These are phyloP conservation scores for Dentipellis fragilis DNA, from an alignment of 768 basidiomycete species.

Conservation along the genomic window DNA sequence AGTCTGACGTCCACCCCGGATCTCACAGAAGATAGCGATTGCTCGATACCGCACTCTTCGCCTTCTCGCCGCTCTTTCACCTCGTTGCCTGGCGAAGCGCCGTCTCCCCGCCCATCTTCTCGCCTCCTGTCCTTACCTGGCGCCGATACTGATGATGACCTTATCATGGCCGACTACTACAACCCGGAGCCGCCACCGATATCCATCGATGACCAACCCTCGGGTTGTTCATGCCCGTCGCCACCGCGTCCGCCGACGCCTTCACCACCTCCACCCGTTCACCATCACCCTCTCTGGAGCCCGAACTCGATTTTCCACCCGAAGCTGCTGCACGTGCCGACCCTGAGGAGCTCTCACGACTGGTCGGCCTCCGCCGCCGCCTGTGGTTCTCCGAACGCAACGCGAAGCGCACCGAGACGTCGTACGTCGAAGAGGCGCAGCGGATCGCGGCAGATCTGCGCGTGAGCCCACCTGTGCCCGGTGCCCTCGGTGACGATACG, in stretches of 20 bases:
- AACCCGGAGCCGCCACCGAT: slow-evolving; percentile 2
- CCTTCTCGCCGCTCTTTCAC: background rate
- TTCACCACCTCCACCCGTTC: slow-evolving; percentile 3
- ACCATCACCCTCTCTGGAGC: slow-evolving; percentile 1
- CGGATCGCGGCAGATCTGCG: slow-evolving; percentile 8
- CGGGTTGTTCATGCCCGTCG: slow-evolving; percentile 12
- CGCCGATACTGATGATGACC: slow-evolving; percentile 30
- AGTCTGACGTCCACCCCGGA: slow-evolving; percentile 6
- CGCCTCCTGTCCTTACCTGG: slow-evolving; percentile 30
- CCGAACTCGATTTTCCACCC: slow-evolving; percentile 9
- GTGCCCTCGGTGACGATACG: background rate
- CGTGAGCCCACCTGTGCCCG: slow-evolving; percentile 10
- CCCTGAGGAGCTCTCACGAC: slow-evolving; percentile 5
- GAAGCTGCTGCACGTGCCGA: slow-evolving; percentile 6
- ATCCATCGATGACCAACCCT: slow-evolving; percentile 1
- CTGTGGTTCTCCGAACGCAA: slow-evolving; percentile 13
- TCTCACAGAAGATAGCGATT: slow-evolving; percentile 9
- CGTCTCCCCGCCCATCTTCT: slow-evolving; percentile 1
- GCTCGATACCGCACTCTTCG: background rate
- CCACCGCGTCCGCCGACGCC: slow-evolving; percentile 10
- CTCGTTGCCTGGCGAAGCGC: background rate
- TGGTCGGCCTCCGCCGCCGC: slow-evolving; percentile 10
- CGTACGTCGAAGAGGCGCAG: slow-evolving; percentile 8
- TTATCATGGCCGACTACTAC: slow-evolving; percentile 6
- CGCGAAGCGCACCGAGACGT: slow-evolving; percentile 10